Base-by-base conservation (phyloP, 164 flowering plant species). In the Piper longum region DNA sequence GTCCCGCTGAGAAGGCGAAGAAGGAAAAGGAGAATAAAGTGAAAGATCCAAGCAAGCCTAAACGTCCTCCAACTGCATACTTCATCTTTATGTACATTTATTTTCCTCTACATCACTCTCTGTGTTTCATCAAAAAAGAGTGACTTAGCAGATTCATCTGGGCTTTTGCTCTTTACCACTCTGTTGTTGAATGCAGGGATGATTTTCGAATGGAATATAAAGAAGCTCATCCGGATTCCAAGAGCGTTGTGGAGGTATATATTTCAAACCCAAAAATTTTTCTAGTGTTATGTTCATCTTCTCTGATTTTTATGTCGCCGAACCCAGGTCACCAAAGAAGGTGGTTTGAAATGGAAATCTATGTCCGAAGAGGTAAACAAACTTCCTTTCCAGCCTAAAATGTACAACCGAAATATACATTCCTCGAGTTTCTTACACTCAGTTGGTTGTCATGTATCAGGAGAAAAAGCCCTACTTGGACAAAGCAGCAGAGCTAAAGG, bases 11-110 rank as follows among this genome's bases (percentile, higher is more conserved):
- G 9, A 82, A 74, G 54, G 41, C 82, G 5, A 92, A 80, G 74
- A 87, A 70, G 63, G 64, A 68, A 6, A 82, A 65, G 63, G 70
- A 17, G 61, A 78, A 79, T 77, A 85, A 79, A 62, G 76, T 51
- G 17, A 80, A 74, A 52, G 83, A 83, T 70, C 80, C 88, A 3
- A 91, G 80, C 70, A 77, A 57, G 76, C 95, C 87, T 7, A 93
- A 93, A 72, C 91, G 97, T 16, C 95, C 97, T 68, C 82, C 79
- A 16, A 84, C 91, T 64, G 95, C 96, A 4, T 93, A 85, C 77
- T 93, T 93, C 26, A 5, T 86, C 63, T 90, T 93, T 86, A 75
- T 93, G 99, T 93, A 79, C 41, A 43, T 41, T 2, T 8, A 26
- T 17, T 54, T 58, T 6, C 39, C 5, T 66, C n/a, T 43, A 7